phyloP scores from a whole-genome alignment of 106 monocot species.

The Hemerocallis citrina region DNA sequence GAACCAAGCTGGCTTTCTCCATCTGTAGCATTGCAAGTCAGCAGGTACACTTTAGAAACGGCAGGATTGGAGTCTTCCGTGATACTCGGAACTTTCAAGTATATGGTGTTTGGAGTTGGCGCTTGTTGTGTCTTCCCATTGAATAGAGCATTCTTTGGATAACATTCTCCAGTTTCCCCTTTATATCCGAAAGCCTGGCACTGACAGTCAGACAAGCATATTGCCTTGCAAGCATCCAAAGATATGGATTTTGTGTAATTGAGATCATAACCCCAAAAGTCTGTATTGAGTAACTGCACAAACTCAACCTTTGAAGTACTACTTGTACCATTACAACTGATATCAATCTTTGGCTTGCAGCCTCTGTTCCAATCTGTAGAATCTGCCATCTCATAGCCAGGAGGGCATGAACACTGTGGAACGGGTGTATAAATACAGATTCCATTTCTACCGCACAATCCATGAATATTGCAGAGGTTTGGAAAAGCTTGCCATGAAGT shows the following conservation, averaged over 20 bases:
- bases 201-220: slow-evolving; percentile 20
- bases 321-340: not conserved
- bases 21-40: slow-evolving; percentile 9
- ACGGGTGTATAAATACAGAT: slow-evolving; percentile 30
- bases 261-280: slow-evolving; percentile 52
- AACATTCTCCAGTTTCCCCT: slow-evolving; percentile 26
- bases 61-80: not conserved
- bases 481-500: slow-evolving; percentile 32
- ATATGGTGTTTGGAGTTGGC: slow-evolving; percentile 14
- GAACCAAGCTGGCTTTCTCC: not conserved
- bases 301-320: slow-evolving; percentile 20
- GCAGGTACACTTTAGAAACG: not conserved
- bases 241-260: not conserved
- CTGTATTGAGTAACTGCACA: slow-evolving; percentile 6
- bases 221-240: slow-evolving; percentile 22
- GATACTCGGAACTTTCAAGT: slow-evolving; percentile 25
- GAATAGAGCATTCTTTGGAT: slow-evolving; percentile 28
- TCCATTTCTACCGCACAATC: slow-evolving; percentile 46
- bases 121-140: slow-evolving; percentile 26
- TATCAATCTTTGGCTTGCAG: slow-evolving; percentile 28
- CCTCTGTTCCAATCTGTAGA: slow-evolving; percentile 47
- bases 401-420: slow-evolving; percentile 33
- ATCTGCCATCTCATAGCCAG: slow-evolving; percentile 29
- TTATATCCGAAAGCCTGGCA: slow-evolving; percentile 31
- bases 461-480: slow-evolving; percentile 25